A percentile compares a stretch with the other conserved stretches of the same genome.
phyloP scores from a whole-genome alignment of 345 rosid genomes.

The Odontarrhena argentea region DNA sequence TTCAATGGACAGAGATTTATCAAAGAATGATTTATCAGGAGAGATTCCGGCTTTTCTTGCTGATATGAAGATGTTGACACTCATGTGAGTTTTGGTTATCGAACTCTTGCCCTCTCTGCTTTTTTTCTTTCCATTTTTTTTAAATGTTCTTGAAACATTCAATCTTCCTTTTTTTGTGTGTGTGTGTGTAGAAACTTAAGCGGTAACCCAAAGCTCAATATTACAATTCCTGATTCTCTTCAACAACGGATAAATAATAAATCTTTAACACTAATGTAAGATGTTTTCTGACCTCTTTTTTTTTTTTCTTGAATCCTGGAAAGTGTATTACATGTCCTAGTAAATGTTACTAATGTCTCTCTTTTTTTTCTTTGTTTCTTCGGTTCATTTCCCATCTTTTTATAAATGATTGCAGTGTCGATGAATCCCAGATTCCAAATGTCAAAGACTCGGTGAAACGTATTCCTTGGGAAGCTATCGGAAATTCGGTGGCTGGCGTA shows the following conservation, averaged over 20 bases:
- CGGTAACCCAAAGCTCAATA: slow-evolving; percentile 37
- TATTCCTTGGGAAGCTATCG: background rate
- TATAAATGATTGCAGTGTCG: slow-evolving; percentile 11
- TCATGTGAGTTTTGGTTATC: slow-evolving; percentile 46
- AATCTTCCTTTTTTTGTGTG: background rate
- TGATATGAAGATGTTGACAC: slow-evolving; percentile 44
- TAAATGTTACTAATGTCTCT: background rate
- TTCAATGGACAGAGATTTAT: slow-evolving; percentile 56
- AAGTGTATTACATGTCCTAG: background rate
- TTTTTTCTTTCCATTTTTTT: background rate
- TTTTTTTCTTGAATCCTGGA: background rate
- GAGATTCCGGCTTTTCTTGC: slow-evolving; percentile 52
- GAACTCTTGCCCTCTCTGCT: background rate
- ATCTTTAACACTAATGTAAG: slow-evolving; percentile 32
- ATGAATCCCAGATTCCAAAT: background rate
- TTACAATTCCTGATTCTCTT: slow-evolving; percentile 33
- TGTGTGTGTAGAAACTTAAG: slow-evolving; percentile 34
- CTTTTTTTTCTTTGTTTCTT: background rate
- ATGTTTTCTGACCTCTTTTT: background rate
- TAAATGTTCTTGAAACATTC: background rate
- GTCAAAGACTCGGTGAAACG: background rate
- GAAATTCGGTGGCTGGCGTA: slow-evolving; percentile 10
- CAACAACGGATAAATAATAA: slow-evolving; percentile 1
- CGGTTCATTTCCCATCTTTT: background rate
- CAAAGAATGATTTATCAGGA: slow-evolving; percentile 56